Evolutionary conservation across 495 filamentous ascomycete genomes (phyloP), one percentile per base, ranked within the genome.

Genomic region (Aspergillus baeticus): DNA sequence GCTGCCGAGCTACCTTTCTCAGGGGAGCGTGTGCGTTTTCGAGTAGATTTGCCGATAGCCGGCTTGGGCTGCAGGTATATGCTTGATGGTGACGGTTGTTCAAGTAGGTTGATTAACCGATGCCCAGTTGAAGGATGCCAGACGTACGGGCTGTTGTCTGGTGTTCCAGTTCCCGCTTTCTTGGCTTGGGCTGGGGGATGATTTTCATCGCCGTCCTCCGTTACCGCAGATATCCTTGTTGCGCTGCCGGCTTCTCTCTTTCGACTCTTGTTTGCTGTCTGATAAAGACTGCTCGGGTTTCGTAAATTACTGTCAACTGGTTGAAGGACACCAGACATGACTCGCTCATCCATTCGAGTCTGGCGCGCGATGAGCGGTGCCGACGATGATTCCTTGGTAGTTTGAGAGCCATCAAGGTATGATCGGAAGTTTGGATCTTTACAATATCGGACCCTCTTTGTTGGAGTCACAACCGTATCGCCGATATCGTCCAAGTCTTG

Each of bases 401-500:
- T 29, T 20, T 11, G 23, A 18, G 21, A 5, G 17, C 36, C 8
- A 10, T 17, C 10, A 8, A 31, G 11, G 17, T 10, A 2, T 29
- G 10, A 31, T 44, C 44, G 39, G 31, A 3, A 20, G 22, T 7
- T 13, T 54, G 35, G 45, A 41, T 41, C 43, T 22, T 26, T 15
- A 8, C 48, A n/a, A 18, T 22, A 26, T 2, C 50, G 36, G 57
- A 84, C 87, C 58, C 75, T 80, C 10, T 80, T 84, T 2, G 58
- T 75, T 2, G 90, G 90, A 1, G 90, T 93, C 11, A 75, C 74
- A 26, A 89, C 75, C 51, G 69, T 76, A 44, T 72, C 67, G 20
- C 82, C 84, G 45, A 88, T 80, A 48, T 87, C 84, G 69, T 94
- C 89, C 10, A 93, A 76, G 67, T 94, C 90, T 31, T 91, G 79